phyloP scores from a whole-genome alignment of 768 basidiomycete genomes.

The Neoboletus magnificus region DNA sequence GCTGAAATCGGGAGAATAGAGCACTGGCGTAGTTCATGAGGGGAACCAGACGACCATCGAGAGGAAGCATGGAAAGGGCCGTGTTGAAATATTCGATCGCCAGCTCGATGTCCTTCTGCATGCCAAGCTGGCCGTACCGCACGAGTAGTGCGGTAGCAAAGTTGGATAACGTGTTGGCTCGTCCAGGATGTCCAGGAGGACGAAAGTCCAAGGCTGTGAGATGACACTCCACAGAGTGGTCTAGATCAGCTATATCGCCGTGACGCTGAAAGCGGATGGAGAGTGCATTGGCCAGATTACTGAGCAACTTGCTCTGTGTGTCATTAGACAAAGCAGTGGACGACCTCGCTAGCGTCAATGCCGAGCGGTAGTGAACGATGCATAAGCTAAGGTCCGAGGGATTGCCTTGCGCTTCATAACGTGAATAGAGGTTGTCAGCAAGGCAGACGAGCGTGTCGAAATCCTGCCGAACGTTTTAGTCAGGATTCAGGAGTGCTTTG shows the following conservation, averaged over 20 bases:
- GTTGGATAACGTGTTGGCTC: conserved; percentile 23
- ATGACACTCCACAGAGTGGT: conserved; percentile 28
- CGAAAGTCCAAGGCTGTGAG: conserved; percentile 26
- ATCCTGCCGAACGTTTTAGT: conserved; percentile 14
- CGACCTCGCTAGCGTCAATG: conserved; percentile 21
- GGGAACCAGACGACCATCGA: conserved; percentile 16
- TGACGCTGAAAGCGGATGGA: conserved; percentile 27
- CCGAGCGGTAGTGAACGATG: conserved; percentile 27
- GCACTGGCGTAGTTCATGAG: conserved; percentile 32
- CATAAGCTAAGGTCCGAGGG: conserved; percentile 26
- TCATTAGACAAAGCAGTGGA: conserved; percentile 18
- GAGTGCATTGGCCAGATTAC: conserved; percentile 28
- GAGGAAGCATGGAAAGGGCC: conserved; percentile 20
- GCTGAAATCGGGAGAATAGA: conserved; percentile 26
- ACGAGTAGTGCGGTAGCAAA: conserved; percentile 29
- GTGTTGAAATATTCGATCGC: conserved; percentile 25
- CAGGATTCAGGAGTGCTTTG: neutral
- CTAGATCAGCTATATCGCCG: conserved; percentile 24
- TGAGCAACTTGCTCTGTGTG: conserved; percentile 22
- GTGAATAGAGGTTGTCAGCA: conserved; percentile 25
- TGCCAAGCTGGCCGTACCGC: conserved; percentile 25
- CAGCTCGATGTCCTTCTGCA: conserved; percentile 27
- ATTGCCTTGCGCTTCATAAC: conserved; percentile 19
- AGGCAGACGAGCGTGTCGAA: conserved; percentile 21
- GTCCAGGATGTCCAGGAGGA: conserved; percentile 25